Base-by-base conservation (phyloP, 2,329 filamentous ascomycete species). In the Onygena corvina region DNA sequence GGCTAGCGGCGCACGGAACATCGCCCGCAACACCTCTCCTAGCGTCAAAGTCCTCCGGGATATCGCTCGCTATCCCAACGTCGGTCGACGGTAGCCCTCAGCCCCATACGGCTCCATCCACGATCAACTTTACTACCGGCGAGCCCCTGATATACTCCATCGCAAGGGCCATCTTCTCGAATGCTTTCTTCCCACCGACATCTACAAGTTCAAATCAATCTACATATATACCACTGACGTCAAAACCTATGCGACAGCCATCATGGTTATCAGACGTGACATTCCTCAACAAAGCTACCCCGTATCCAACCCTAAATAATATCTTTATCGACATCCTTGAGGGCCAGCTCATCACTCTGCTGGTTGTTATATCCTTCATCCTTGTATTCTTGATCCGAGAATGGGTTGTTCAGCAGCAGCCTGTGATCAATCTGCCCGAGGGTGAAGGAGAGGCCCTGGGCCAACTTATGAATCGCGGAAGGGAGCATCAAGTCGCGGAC, bases 331-430 rank as follows among this genome's bases (percentile, higher is more conserved):
- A 88, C 57, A 79, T 90, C 0, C 71, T 95, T 2, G 92, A 98
- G 68, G 92, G 92, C 3, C 89, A 94, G 61, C 78, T 96, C 44
- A 94, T 98, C 57, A 98, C 90, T 0, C 71, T 95, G 4, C 70
- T 93, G 8, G 86, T 96, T 46, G 90, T 98, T 5, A 76, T 94
- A 38, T 88, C 84, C 51, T 98, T 96, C 65, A 95, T 98, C 52
- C 71, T 98, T n/a, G 81, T 98, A 35, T 98, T 98, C 57, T 70
- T 98, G 3, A 95, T 98, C 42, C 75, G 93, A 42, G 92, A 98
- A 68, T 98, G 94, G 76, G 92, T 98, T 46, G 88, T 98, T 7
- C 92, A 98, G 64, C 92, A 98, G 64, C 92, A 98, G 62, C 92
- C 90, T 3, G 83, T 89, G 55, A 83, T 92, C 57, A 93, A 94